phyloP scores from a whole-genome alignment of 495 filamentous ascomycete species.

The Achaetomiella virescens region DNA sequence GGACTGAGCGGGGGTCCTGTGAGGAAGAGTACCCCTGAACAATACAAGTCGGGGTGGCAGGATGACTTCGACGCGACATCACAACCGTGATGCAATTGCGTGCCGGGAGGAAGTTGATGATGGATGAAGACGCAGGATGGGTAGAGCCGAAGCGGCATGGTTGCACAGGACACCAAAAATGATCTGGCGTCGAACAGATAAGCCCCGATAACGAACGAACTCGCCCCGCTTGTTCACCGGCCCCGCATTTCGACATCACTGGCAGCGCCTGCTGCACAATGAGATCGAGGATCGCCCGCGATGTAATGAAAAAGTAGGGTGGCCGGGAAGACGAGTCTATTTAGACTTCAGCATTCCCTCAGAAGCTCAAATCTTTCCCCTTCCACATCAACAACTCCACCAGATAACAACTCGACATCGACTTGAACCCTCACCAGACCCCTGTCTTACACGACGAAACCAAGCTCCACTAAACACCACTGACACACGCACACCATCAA shows the following conservation, averaged over 20 bases:
- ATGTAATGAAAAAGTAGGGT: too few relatives aligned
- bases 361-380: too few relatives aligned
- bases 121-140: background rate
- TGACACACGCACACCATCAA: too few relatives aligned
- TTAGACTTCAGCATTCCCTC: too few relatives aligned
- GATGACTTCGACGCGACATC: background rate
- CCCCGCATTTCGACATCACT: background rate
- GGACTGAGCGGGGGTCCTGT: background rate
- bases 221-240: background rate
- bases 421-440: too few relatives aligned
- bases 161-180: too few relatives aligned
- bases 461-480: too few relatives aligned
- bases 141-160: too few relatives aligned
- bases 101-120: background rate
- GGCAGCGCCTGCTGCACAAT: background rate
- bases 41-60: background rate
- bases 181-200: background rate
- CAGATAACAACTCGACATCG: too few relatives aligned
- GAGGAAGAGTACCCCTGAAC: background rate
- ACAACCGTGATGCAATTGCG: conserved; percentile 3
- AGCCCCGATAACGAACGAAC: background rate
- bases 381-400: too few relatives aligned
- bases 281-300: background rate
- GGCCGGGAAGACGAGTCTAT: too few relatives aligned
- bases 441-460: too few relatives aligned